phyloP scores from a whole-genome alignment of 306 rosid genomes.

The Parietaria judaica region DNA sequence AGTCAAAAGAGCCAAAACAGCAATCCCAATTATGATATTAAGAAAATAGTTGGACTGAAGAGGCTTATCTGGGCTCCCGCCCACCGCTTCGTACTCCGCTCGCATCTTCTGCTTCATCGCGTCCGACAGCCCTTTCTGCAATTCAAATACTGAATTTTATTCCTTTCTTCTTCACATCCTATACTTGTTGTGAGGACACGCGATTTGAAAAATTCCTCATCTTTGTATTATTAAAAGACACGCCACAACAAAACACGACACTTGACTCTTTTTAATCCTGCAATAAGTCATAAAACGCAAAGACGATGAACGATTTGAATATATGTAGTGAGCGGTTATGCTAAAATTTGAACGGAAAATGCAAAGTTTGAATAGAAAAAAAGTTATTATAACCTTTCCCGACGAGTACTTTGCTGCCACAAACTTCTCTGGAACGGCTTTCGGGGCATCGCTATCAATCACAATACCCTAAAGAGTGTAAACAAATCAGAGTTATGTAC shows the following conservation, averaged over 20 bases:
- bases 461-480: constrained; percentile 50
- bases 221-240: constrained; percentile 54
- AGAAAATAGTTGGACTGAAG: constrained; percentile 67
- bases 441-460: constrained; percentile 47
- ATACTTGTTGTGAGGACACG: constrained; percentile 44
- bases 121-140: constrained; percentile 83
- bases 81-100: constrained; percentile 70
- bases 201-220: constrained; percentile 67
- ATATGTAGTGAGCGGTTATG: background rate
- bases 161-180: constrained; percentile 58
- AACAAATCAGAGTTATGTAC: too few relatives aligned
- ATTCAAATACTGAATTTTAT: constrained; percentile 84
- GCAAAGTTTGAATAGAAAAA: constrained; percentile 12
- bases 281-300: constrained; percentile 52
- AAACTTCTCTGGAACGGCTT: constrained; percentile 58
- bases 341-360: constrained; percentile 13
- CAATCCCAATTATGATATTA: constrained; percentile 57
- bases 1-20: constrained; percentile 74
- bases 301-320: constrained; percentile 41
- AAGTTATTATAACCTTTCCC: constrained; percentile 54
- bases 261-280: constrained; percentile 68
- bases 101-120: constrained; percentile 81
- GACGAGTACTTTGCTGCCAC: constrained; percentile 69
- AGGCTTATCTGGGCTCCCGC: constrained; percentile 93
- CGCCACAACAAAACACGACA: constrained; percentile 52